These are phyloP conservation scores for Aspergillus arachidicola DNA, from an alignment of 2,329 filamentous ascomycete genomes.

Conservation along the genomic window DNA sequence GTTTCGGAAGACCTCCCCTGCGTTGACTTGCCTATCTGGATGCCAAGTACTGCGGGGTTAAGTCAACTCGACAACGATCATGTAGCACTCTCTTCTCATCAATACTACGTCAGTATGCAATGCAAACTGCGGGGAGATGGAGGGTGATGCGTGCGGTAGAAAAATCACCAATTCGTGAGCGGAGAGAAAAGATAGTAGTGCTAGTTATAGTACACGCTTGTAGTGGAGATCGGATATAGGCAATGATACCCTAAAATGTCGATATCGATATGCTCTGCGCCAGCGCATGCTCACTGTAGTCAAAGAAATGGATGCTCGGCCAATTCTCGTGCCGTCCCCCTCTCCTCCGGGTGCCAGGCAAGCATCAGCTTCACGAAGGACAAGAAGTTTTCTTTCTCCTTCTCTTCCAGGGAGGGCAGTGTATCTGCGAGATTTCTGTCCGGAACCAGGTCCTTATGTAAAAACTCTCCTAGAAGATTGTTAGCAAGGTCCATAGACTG, in stretches of 20 bases:
- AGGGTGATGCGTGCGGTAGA: background rate
- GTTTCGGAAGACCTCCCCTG: background rate
- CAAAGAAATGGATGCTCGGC: conserved; percentile 39
- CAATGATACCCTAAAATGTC: no score
- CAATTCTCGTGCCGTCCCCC: conserved; percentile 39
- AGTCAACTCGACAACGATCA: background rate
- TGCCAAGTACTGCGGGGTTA: background rate
- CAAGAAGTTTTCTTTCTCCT: conserved; percentile 35
- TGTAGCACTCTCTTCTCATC: no score
- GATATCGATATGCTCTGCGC: no score
- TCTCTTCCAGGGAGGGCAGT: conserved; percentile 27
- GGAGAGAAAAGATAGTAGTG: background rate
- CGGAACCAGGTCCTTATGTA: conserved; percentile 24
- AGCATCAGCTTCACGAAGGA: conserved; percentile 39
- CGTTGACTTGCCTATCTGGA: background rate
- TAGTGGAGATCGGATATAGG: no score
- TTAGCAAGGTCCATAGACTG: conserved; percentile 14
- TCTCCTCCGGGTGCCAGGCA: conserved; percentile 38
- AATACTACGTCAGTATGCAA: no score
- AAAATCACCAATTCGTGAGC: background rate
- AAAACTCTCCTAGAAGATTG: conserved; percentile 23
- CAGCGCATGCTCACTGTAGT: background rate
- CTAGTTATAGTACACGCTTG: background rate
- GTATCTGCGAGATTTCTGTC: conserved; percentile 25
- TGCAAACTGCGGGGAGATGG: background rate